phyloP scores from a whole-genome alignment of 176 grass and related monocot species.

The Juncus effusus region DNA sequence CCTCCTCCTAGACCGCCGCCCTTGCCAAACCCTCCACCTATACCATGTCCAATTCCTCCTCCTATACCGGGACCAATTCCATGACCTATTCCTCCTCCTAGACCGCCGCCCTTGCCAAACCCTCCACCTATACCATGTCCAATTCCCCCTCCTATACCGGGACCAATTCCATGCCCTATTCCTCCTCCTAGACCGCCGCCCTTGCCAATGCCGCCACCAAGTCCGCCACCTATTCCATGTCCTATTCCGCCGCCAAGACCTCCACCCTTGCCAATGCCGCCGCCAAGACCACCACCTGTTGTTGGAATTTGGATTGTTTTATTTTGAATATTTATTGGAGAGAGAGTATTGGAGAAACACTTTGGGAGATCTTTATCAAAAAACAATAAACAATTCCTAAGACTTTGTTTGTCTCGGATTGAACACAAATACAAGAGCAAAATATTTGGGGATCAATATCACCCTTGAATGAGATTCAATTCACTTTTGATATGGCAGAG shows the following conservation, averaged over 20 bases:
- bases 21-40: not conserved
- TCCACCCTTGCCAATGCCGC: not conserved
- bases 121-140: slow-evolving; percentile 26
- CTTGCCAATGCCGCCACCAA: slow-evolving; percentile 12
- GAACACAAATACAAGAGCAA: too few relatives aligned
- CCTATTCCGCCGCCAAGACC: slow-evolving; percentile 26
- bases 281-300: slow-evolving; percentile 13
- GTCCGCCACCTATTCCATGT: slow-evolving; percentile 2
- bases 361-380: too few relatives aligned
- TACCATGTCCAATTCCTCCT: slow-evolving; percentile 4
- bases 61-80: not conserved
- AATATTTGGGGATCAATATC: too few relatives aligned
- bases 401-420: too few relatives aligned
- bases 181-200: slow-evolving; percentile 24
- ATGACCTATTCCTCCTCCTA: not conserved
- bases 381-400: too few relatives aligned
- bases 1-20: slow-evolving; percentile 11
- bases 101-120: slow-evolving; percentile 13
- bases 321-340: too few relatives aligned
- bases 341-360: too few relatives aligned
- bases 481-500: too few relatives aligned
- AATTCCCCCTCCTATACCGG: slow-evolving; percentile 12
- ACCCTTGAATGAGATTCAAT: too few relatives aligned
- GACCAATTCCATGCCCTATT: slow-evolving; percentile 12
- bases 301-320: too few relatives aligned